Conservation (phyloP, 345 rosid genomes). For the Syzygium aromaticum region DNA sequence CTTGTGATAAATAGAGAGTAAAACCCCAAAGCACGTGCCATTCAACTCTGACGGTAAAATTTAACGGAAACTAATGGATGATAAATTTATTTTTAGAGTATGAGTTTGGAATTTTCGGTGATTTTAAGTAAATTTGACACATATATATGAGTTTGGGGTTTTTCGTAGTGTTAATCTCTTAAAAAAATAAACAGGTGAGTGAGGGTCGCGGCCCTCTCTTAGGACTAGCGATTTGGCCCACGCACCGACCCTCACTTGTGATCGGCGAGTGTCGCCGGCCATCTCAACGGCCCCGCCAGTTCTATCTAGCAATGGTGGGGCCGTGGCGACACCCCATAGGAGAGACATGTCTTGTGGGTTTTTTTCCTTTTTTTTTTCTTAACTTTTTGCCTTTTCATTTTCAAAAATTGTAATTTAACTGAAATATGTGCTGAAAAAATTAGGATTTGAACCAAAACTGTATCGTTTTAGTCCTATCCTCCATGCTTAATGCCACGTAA, state of each 20-base stretch:
- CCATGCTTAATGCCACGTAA: neutral
- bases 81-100: fast-evolving
- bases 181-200: no score
- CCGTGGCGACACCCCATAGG: neutral
- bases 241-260: no score
- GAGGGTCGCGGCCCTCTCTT: no score
- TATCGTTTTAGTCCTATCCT: no score
- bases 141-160: fast-evolving
- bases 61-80: fast-evolving
- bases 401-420: no score
- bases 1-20: fast-evolving
- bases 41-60: fast-evolving
- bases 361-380: no score
- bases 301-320: no score
- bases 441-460: no score
- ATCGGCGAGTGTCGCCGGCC: neutral
- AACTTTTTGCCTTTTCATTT: neutral
- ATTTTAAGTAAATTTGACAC: fast-evolving
- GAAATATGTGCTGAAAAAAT: no score
- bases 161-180: fast-evolving
- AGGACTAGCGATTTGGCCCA: no score
- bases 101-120: fast-evolving
- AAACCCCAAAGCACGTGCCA: fast-evolving
- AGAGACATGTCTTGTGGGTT: neutral
- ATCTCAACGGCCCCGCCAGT: neutral